Percentiles rank a stretch among this genome's conserved stretches.
Evolutionary conservation across 148 eudicot genomes (phyloP).

Genomic region (Polygonum aviculare): DNA sequence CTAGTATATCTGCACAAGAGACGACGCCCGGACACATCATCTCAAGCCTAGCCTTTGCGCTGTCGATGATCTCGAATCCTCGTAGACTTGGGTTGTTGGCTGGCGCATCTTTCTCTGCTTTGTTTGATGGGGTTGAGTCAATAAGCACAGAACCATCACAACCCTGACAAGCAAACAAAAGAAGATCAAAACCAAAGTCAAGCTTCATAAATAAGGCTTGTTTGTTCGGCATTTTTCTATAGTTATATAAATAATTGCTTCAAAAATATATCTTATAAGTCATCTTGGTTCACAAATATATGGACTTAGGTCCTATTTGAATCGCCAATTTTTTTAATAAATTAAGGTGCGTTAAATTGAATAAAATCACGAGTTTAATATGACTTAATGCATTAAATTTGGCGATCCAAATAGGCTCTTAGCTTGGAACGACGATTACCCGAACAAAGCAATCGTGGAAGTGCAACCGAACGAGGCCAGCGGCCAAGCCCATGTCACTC

Average conservation of each 20-base stretch:
- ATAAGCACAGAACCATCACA: constrained; percentile 90
- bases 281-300: too few relatives aligned
- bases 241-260: too few relatives aligned
- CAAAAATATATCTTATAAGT: too few relatives aligned
- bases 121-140: constrained; percentile 55
- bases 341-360: too few relatives aligned
- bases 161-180: constrained; percentile 28
- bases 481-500: constrained; percentile 38
- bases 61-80: constrained; percentile 79
- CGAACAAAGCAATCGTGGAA: constrained; percentile 75
- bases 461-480: constrained; percentile 61
- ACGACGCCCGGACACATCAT: constrained; percentile 42
- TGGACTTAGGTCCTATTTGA: too few relatives aligned
- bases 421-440: constrained; percentile 21
- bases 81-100: constrained; percentile 61
- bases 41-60: constrained; percentile 64
- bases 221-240: background rate
- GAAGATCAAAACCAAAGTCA: background rate
- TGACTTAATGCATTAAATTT: too few relatives aligned
- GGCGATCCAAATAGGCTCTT: too few relatives aligned
- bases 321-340: too few relatives aligned
- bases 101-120: constrained; percentile 81
- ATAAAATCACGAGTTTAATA: too few relatives aligned
- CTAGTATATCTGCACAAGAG: constrained; percentile 82
- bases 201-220: background rate